These are phyloP conservation scores for Plasmodium cynomolgi DNA, from an alignment of 169 alveolate genomes.

Conservation along the genomic window DNA sequence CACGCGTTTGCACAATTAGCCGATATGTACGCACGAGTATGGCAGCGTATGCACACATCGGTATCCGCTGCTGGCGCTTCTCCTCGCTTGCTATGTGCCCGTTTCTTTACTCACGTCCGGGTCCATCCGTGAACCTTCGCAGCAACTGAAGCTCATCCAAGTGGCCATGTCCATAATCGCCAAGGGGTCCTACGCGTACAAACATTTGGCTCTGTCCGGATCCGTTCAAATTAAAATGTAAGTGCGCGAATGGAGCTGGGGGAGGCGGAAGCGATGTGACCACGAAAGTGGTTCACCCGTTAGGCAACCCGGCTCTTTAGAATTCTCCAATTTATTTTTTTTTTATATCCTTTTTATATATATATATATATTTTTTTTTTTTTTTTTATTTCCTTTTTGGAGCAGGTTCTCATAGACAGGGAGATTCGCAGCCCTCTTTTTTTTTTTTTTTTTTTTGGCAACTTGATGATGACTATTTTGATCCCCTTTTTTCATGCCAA, in stretches of 20 bases:
- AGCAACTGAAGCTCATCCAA: slow-evolving; percentile 78
- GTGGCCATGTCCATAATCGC: slow-evolving; percentile 76
- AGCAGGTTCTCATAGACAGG: slow-evolving; percentile 34
- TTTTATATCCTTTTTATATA: neutral
- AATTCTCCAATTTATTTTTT: neutral
- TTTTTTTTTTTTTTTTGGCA: neutral
- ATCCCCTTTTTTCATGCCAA: neutral
- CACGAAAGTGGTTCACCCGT: neutral
- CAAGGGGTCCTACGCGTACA: slow-evolving; percentile 64
- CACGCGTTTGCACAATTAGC: neutral
- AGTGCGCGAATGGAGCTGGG: neutral
- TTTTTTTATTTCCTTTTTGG: slow-evolving; percentile 8
- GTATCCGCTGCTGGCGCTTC: slow-evolving; percentile 70
- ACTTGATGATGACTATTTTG: neutral
- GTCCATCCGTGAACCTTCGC: neutral
- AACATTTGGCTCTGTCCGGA: slow-evolving; percentile 56
- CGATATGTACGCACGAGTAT: slow-evolving; percentile 10
- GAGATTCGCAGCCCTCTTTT: neutral
- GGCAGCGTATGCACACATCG: slow-evolving; percentile 58
- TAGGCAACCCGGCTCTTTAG: neutral
- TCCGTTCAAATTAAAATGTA: slow-evolving; percentile 70
- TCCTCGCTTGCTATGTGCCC: slow-evolving; percentile 14
- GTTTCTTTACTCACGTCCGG: neutral
- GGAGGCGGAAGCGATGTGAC: neutral
- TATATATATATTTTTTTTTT: neutral